These are phyloP conservation scores for Monosporascus sp. DNA, from an alignment of 2,329 filamentous ascomycete species.

Conservation along the genomic window DNA sequence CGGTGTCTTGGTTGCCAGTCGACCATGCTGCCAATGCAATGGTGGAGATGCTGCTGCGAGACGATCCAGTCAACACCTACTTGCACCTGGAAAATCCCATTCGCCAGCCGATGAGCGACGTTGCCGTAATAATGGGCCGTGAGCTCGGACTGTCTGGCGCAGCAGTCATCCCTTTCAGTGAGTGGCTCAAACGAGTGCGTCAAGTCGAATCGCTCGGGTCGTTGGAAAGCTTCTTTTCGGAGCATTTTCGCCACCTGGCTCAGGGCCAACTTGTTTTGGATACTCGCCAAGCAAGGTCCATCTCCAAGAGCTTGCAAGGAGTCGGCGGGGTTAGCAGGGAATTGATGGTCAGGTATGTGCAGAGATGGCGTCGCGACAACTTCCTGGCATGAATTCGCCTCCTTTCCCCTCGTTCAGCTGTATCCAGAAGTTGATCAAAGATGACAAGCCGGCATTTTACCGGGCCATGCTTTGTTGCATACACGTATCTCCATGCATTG, in stretches of 20 bases:
- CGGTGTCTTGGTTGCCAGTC: conserved; percentile 16
- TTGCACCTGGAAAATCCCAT: conserved; percentile 17
- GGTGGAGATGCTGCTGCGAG: conserved; percentile 5
- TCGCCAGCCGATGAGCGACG: conserved; percentile 11
- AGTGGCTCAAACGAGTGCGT: conserved; percentile 11
- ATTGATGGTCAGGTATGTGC: conserved; percentile 11
- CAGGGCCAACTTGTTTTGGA: conserved; percentile 12
- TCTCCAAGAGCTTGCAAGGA: conserved; percentile 9
- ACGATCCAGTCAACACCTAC: conserved; percentile 2
- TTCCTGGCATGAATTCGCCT: conserved; percentile 3
- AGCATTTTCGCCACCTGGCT: conserved; percentile 14
- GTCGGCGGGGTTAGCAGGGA: conserved; percentile 8
- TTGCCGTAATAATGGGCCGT: conserved; percentile 11
- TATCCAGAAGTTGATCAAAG: no score
- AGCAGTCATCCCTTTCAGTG: conserved; percentile 3
- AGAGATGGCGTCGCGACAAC: conserved; percentile 13
- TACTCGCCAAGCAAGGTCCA: conserved; percentile 7
- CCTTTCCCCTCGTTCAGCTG: no score
- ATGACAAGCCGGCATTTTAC: no score
- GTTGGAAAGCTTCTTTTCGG: conserved; percentile 13
- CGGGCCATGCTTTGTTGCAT: no score
- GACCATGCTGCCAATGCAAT: conserved; percentile 13
- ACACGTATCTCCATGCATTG: no score
- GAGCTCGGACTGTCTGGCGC: conserved; percentile 8
- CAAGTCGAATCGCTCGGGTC: conserved; percentile 5